Conservation (phyloP, 2,329 filamentous ascomycete species). For the Arthroderma sp. region DNA sequence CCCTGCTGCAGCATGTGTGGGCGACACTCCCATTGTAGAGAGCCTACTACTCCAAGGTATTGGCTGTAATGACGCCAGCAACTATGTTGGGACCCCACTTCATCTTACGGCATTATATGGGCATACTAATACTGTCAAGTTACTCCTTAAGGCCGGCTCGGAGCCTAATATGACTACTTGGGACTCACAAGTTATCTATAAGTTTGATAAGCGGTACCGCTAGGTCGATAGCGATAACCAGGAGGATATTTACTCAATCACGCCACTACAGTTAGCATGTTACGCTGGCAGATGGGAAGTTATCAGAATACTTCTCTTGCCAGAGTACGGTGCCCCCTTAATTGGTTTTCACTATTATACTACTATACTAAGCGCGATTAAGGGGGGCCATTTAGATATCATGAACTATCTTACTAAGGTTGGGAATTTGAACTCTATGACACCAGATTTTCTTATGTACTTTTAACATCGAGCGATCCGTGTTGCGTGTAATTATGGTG, state of each 20-base stretch:
- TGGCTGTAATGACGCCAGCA: neutral
- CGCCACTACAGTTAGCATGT: conserved; percentile 1
- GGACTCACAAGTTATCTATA: too few relatives aligned
- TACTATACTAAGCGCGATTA: neutral
- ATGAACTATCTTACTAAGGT: neutral
- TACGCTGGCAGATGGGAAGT: conserved; percentile 2
- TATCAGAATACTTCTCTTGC: conserved; percentile 3
- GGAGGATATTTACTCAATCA: neutral
- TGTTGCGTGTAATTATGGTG: neutral
- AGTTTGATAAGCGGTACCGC: too few relatives aligned
- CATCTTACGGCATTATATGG: neutral
- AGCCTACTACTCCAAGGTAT: neutral
- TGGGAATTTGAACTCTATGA: neutral
- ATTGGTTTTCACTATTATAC: neutral
- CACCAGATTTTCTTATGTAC: neutral
- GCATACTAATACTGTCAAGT: neutral
- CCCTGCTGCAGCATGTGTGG: neutral
- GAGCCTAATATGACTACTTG: neutral
- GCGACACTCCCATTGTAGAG: neutral
- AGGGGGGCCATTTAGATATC: neutral
- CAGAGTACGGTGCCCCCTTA: neutral
- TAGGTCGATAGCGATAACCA: neutral
- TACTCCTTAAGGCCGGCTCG: neutral
- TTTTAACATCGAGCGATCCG: neutral
- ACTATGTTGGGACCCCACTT: neutral